Evolutionary conservation across 2,329 filamentous ascomycete species (phyloP), one percentile per base, ranked within the genome.

Genomic region (Sphaerulina musiva): DNA sequence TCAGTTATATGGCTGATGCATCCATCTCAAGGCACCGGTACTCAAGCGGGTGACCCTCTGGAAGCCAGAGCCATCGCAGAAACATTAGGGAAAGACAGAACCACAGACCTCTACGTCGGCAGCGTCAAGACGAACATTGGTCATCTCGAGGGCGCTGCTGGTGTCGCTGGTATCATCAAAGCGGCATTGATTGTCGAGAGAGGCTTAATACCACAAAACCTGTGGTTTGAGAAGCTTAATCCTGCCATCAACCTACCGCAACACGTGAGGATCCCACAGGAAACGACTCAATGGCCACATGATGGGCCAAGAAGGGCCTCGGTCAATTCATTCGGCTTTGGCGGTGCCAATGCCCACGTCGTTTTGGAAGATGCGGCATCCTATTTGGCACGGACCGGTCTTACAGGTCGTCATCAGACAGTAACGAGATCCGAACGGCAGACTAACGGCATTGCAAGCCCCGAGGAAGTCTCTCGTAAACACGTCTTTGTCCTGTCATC

Each of bases 281-380:
- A 3, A 10, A 53, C 44, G 3, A 47, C 38, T 6, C 31, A 46
- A 47, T 53, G 50, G 50, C 50, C 50, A 10, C 10, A 53, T n/a
- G 44, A 47, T 17, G 43, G 43, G 11, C 42, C 43, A 14, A 26
- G 29, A 3, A 31, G 7, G n/a, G 43, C 43, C 8, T 46, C 43
- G 8, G 14, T 46, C 20, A 46, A 46, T 39, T 58, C 51, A 10
- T 66, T 66, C 26, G 64, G 64, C 4, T 64, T 63, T 45, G 63
- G 64, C 6, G 64, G 64, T 11, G 58, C 62, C 14, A 66, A 66
- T 36, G 62, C 58, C 1, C 64, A 66, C 48, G 58, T 54, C 1
- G 60, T 66, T 23, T 26, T 65, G 4, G 61, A 63, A 23, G 56
- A 56, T 12, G 57, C 57, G 8, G 45, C 48, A 14, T 42, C 45